A percentile compares a stretch with the other conserved stretches of the same genome.
Evolutionary conservation across 202 grass and related monocot genomes (phyloP).

Genomic region (Miscanthus sacchariflorus): DNA sequence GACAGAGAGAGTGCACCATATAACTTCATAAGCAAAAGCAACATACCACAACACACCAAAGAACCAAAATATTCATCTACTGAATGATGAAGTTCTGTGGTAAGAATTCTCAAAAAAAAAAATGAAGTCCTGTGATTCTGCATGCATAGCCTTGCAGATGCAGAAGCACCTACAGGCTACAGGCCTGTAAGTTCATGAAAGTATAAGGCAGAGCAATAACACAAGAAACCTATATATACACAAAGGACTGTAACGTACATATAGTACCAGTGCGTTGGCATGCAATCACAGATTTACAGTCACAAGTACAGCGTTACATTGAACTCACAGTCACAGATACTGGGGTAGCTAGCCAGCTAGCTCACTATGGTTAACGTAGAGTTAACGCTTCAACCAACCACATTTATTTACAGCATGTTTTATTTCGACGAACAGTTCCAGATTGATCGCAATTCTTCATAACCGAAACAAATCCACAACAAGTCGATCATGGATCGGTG

Average conservation of each 20-base stretch:
- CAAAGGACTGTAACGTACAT: too few relatives aligned
- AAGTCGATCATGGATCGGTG: background rate
- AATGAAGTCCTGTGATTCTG: background rate
- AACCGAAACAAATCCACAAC: background rate
- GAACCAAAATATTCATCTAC: background rate
- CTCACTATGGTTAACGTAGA: constrained; percentile 21
- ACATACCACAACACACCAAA: background rate
- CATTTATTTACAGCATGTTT: background rate
- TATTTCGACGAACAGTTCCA: constrained; percentile 40
- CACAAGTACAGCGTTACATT: constrained; percentile 12
- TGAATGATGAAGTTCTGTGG: background rate
- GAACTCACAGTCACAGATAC: background rate
- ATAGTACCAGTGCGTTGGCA: too few relatives aligned
- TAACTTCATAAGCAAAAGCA: background rate
- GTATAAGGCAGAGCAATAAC: background rate
- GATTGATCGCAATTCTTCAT: background rate
- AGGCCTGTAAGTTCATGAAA: background rate
- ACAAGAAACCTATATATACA: background rate
- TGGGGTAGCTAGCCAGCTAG: constrained; percentile 1
- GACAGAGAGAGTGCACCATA: too few relatives aligned
- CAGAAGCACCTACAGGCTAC: too few relatives aligned
- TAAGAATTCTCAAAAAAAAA: too few relatives aligned
- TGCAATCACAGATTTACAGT: constrained; percentile 11
- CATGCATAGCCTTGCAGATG: background rate
- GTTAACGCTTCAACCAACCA: constrained; percentile 10